Base-by-base conservation (phyloP, 495 filamentous ascomycete genomes). In the Xylaria nigripes region DNA sequence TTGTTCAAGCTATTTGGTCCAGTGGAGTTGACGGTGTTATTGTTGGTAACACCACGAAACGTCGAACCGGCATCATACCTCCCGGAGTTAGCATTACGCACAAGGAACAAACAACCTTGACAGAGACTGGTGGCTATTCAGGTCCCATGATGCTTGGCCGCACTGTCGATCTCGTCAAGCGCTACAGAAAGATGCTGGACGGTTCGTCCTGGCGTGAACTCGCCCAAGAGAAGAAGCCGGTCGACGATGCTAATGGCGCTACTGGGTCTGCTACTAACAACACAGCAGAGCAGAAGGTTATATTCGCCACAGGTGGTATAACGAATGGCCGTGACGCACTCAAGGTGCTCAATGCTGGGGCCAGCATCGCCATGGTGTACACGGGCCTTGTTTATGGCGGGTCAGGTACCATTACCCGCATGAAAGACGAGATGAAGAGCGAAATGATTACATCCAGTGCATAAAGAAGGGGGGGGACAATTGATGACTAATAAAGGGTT, bases 11-110 rank as follows among this genome's bases (percentile, higher is more conserved):
- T 0, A 83, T 96, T 32, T 86, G 83, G 78, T 76, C 77, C 38
- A 84, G 86, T 41, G 90, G 90, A 9, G 89, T 96, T 4, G 89
- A 95, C 56, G 93, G 93, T 0, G 84, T 98, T 4, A 95, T 97
- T 60, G 92, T 98, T n/a, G 92, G 90, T 0, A 98, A 98, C 70
- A 98, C 93, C 0, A 98, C 93, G 2, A 95, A 90, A 68, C 77
- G 80, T 54, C 79, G 93, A 12, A 81, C 85, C 2, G 81, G 80
- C 3, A 69, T 87, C n/a, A 63, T 87, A 8, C 82, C 88, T 13
- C 64, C 76, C 30, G 84, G 82, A 7, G 81, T 83, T 50, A 67
- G 72, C 32, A 72, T 93, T 15, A 80, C 84, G 0, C 56, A 71
- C 3, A 81, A 80, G 58, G 92, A 97, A 64, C 77, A 82, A 61